Evolutionary conservation across 2,329 filamentous ascomycete species (phyloP).

Genomic region (Monilinia polystroma): DNA sequence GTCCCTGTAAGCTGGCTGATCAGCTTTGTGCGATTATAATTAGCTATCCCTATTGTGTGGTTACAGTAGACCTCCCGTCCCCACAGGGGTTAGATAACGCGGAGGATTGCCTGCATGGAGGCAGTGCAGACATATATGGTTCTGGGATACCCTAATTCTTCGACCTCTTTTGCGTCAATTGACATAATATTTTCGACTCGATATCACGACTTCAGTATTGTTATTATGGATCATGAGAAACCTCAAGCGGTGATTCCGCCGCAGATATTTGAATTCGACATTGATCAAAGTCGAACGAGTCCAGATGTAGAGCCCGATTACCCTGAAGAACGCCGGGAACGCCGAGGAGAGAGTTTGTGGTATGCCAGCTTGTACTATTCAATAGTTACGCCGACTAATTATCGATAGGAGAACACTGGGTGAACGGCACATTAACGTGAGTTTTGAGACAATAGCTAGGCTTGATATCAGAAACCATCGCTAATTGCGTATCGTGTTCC

Average conservation of each 20-base stretch:
- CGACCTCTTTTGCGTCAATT: background rate
- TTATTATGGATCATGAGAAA: conserved; percentile 38
- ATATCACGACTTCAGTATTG: background rate
- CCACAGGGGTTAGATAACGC: conserved; percentile 18
- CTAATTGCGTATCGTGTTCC: conserved; percentile 16
- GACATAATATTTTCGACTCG: conserved; percentile 3
- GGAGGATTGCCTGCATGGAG: conserved; percentile 21
- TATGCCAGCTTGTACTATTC: conserved; percentile 24
- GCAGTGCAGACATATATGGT: conserved; percentile 23
- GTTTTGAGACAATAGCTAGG: conserved; percentile 16
- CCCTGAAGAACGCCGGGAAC: conserved; percentile 34
- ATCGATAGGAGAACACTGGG: conserved; percentile 43
- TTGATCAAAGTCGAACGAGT: conserved; percentile 28
- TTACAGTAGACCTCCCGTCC: conserved; percentile 19
- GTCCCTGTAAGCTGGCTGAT: conserved; percentile 6
- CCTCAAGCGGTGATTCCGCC: conserved; percentile 33
- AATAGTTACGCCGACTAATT: conserved; percentile 22
- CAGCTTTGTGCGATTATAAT: conserved; percentile 22
- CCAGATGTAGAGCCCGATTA: conserved; percentile 31
- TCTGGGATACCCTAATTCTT: conserved; percentile 12
- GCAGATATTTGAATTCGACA: conserved; percentile 33
- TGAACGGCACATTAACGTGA: conserved; percentile 45
- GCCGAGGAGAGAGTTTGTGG: conserved; percentile 37
- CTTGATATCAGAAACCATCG: conserved; percentile 18
- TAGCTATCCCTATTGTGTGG: conserved; percentile 9